Base-by-base conservation (phyloP, 2,329 filamentous ascomycete genomes). In the Diplodia intermedia region DNA sequence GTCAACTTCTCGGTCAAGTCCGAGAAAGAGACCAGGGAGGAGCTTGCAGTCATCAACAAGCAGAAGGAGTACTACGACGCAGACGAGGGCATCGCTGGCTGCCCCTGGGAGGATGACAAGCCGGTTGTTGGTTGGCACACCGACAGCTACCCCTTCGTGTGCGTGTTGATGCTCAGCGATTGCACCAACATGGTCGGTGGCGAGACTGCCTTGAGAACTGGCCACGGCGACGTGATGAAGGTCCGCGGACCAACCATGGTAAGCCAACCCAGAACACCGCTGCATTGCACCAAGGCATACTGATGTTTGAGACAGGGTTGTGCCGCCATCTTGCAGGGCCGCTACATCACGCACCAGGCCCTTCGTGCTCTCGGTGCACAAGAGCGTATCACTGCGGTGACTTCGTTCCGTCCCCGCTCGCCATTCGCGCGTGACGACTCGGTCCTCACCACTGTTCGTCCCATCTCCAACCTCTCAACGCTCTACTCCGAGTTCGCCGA, bases 131-230 rank as follows among this genome's bases (percentile, higher is more conserved):
- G 83, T 47, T 90, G 88, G 88, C 88, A 90, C 76, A 85, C 80
- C 0, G 89, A 90, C 75, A 88, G 85, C 73, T 90, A 88, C 73
- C 87, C 88, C 0, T 90, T 90, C 73, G 88, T 90, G n/a, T 90
- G 87, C 71, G 88, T 90, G n/a, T 82, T 84, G 8, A 90, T 90
- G 87, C 82, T 90, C 33, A 88, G 86, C 43, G 87, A 90, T 72
- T 89, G 86, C 70, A 83, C 82, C 0, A 79, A 81, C 47, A 90
- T 90, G 88, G 78, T 88, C 14, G 88, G 88, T 11, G 88, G 88
- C 4, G 88, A 90, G 77, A 90, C 88, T 0, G 87, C 85, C 1
- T 75, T 90, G n/a, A 81, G 82, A 47, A 87, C 81, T 1, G 83
- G 80, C 1, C 80, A 80, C 29, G 86, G 86, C 2, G 81, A 86